Base-by-base conservation (phyloP, 768 basidiomycete species). In the Serpula lacrymans region DNA sequence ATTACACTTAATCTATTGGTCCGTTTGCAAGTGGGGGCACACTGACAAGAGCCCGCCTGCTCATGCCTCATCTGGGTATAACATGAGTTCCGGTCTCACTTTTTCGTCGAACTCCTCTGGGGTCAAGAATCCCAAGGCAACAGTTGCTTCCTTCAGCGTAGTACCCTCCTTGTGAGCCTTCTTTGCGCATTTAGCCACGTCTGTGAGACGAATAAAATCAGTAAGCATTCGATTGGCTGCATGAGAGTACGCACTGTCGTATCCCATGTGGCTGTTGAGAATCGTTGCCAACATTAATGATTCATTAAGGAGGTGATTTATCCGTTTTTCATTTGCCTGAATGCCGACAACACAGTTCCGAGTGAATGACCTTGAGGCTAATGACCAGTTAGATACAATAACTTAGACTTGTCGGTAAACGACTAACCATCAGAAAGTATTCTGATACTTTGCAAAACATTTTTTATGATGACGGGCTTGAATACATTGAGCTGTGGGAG, bases 111-210 rank as follows among this genome's bases (percentile, higher is more conserved):
- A 99, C 62, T 94, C 91, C 59, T 95, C 90, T 0, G 81, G 71
- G 1, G 86, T 86, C 54, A 98, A 62, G 64, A 88, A 83, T 35
- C 90, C 91, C 25, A 97, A 77, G 14, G 81, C 64, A 33, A 98
- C 84, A 9, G 93, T 92, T 29, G 96, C 92, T 67, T 92, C 87
- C 72, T 95, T 98, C 63, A 98, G 59, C 45, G 96, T 98, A 35
- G 84, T 88, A 20, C 96, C 96, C 67, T 99, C 93, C 63, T 87
- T 91, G 75, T 98, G 96, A n/a, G 96, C 96, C 65, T 98, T 98
- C 78, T 99, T 99, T 21, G 96, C 96, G 57, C 88, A 91, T 68
- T 89, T 93, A 36, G 96, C 96, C 36, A 98, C 96, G 67, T 96
- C 93, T 97, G 58, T 30, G 29, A 46, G 30, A 11, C 17, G 18